Evolutionary conservation across 1,284 basidiomycete genomes (phyloP).

Genomic region (Leucoagaricus sp.): DNA sequence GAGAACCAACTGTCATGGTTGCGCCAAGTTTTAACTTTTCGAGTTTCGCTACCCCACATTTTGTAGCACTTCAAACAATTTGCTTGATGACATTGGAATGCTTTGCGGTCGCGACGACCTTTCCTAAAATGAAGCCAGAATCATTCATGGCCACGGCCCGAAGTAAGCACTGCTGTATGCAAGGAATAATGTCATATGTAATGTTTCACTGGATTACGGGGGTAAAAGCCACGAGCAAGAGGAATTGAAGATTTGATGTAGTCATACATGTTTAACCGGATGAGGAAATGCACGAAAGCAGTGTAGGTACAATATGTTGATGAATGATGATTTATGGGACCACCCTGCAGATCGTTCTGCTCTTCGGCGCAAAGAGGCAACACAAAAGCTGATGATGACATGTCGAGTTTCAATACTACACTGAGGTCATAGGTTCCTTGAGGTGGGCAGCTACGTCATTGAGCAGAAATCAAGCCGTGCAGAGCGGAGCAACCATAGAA

Average conservation of each 20-base stretch:
- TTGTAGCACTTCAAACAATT: neutral
- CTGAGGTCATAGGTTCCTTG: neutral
- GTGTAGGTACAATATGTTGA: neutral
- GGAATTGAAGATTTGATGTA: neutral
- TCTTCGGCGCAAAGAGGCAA: neutral
- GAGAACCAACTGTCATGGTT: neutral
- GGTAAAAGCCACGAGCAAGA: neutral
- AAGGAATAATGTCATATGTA: too few relatives aligned
- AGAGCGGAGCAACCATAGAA: neutral
- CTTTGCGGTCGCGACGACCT: too few relatives aligned
- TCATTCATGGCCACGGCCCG: too few relatives aligned
- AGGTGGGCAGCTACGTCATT: constrained; percentile 4
- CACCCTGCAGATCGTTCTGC: constrained; percentile 8
- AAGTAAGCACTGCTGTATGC: too few relatives aligned
- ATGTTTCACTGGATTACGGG: too few relatives aligned
- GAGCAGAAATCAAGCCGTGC: constrained; percentile 4
- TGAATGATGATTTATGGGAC: neutral
- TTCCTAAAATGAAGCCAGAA: too few relatives aligned
- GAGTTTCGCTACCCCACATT: neutral
- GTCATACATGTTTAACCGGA: neutral
- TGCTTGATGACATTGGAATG: too few relatives aligned
- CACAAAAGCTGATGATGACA: constrained; percentile 2
- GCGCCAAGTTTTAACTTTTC: too few relatives aligned
- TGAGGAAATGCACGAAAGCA: neutral
- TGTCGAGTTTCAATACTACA: neutral